Conservation (phyloP, 176 grass and related monocot genomes). For the Leersia perrieri region DNA sequence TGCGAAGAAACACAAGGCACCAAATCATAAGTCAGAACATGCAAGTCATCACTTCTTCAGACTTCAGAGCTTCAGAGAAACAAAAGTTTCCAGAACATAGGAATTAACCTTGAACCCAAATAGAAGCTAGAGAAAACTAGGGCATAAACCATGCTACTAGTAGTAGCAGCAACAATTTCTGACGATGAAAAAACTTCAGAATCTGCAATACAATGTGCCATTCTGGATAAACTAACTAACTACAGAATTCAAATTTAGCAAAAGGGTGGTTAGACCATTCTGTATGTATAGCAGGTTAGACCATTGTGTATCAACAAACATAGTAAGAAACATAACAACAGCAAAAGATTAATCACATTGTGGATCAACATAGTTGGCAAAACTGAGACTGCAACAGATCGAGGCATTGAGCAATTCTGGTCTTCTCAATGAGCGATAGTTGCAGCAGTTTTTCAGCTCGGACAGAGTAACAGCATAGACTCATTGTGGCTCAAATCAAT, state of each 20-base stretch:
- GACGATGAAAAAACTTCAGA: neutral
- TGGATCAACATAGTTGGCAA: neutral
- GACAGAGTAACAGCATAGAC: neutral
- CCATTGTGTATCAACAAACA: neutral
- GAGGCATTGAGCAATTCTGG: neutral
- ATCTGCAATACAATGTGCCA: neutral
- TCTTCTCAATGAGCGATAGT: neutral
- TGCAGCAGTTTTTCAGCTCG: neutral
- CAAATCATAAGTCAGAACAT: slow-evolving; percentile 11
- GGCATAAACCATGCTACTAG: neutral
- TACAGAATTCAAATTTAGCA: neutral
- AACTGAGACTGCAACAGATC: neutral
- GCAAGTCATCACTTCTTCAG: neutral
- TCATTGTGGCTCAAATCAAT: slow-evolving; percentile 42
- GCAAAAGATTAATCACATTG: neutral
- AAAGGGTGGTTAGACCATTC: neutral
- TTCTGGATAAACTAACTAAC: slow-evolving; percentile 13
- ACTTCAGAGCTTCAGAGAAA: slow-evolving; percentile 6
- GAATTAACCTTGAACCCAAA: neutral
- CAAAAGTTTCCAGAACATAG: neutral
- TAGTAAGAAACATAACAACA: neutral
- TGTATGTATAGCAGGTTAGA: neutral
- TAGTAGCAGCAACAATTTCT: neutral
- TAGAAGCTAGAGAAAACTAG: neutral
- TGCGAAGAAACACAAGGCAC: slow-evolving; percentile 14